Evolutionary conservation across 257 asterid genomes (phyloP), one percentile per base, ranked within the genome.

Genomic region (Lithospermum erythrorhizon): DNA sequence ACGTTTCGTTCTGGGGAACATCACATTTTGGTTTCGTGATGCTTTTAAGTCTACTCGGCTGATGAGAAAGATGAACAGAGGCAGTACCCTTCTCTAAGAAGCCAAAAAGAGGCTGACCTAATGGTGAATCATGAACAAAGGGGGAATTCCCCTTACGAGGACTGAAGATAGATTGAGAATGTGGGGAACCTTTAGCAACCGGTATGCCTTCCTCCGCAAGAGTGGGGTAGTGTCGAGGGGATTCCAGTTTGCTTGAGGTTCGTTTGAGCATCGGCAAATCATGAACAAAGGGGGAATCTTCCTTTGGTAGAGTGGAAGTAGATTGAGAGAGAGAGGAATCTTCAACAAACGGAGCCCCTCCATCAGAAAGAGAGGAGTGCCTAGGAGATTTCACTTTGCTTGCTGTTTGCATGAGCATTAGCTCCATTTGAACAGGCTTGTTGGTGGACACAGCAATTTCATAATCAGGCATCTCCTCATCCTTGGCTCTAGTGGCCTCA

Each of bases 381-480:
- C 72, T 55, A 70, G 41, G 79, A 70, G 60, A 57, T 65, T 75
- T 88, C 67, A 58, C 62, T 62, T 58, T 68, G 70, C 68, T 68
- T 56, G 53, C 64, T 32, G 74, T 21, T 53, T 70, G 53, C 58
- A 61, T 64, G 61, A 70, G 59, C 53, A 57, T 52, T 58, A 76
- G 78, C 32, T 53, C 68, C 55, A 13, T 10, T 66, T 59, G 78
- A 49, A 63, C 41, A 53, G 63, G 71, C 53, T 70, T 66, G 74
- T 77, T 86, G 2, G 86, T 83, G 41, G 95, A 84, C 55, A 75
- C 62, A 60, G 61, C 75, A 66, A 78, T 57, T 56, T 52, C 73
- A 64, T 62, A 63, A 58, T 81, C 94, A 53, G 59, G 79, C 84
- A 82, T 81, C 68, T 77, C 80, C 69, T 76, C 82, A 66, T 86